Percentiles rank a stretch among this genome's conserved stretches.
phyloP scores from a whole-genome alignment of 164 flowering plant genomes.

The Aristolochia californica region DNA sequence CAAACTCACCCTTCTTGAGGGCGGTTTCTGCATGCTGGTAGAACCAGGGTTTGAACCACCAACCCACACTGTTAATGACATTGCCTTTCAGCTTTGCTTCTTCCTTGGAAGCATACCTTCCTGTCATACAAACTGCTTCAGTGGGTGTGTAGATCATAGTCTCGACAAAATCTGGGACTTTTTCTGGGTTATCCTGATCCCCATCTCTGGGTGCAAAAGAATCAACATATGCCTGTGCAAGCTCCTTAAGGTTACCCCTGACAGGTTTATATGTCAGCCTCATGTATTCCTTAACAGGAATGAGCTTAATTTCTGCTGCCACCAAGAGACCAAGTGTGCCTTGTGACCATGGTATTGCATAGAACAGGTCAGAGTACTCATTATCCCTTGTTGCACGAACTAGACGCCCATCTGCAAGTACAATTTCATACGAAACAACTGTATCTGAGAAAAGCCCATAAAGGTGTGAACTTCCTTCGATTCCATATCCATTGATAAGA shows the following conservation, averaged over 20 bases:
- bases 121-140: constrained; percentile 84
- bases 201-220: constrained; percentile 89
- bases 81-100: constrained; percentile 93
- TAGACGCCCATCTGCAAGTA: constrained; percentile 71
- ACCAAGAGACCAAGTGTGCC: constrained; percentile 95
- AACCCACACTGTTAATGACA: constrained; percentile 62
- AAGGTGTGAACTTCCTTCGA: constrained; percentile 96
- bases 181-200: constrained; percentile 80
- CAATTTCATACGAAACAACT: constrained; percentile 91
- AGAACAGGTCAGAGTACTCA: constrained; percentile 82
- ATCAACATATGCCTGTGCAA: constrained; percentile 76
- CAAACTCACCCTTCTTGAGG: constrained; percentile 84
- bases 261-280: constrained; percentile 81
- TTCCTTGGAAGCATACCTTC: constrained; percentile 82
- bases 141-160: constrained; percentile 68
- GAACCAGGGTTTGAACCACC: constrained; percentile 99
- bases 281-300: constrained; percentile 91
- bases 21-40: constrained; percentile 90
- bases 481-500: constrained; percentile 98
- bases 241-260: constrained; percentile 51
- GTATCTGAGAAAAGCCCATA: constrained; percentile 96
- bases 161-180: constrained; percentile 95
- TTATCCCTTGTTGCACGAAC: constrained; percentile 95
- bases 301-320: constrained; percentile 92
- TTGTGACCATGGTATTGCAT: constrained; percentile 97